Percentiles rank a stretch among this genome's conserved stretches.
Evolutionary conservation across 148 eudicot genomes (phyloP).

Genomic region (Linanthus parryae): DNA sequence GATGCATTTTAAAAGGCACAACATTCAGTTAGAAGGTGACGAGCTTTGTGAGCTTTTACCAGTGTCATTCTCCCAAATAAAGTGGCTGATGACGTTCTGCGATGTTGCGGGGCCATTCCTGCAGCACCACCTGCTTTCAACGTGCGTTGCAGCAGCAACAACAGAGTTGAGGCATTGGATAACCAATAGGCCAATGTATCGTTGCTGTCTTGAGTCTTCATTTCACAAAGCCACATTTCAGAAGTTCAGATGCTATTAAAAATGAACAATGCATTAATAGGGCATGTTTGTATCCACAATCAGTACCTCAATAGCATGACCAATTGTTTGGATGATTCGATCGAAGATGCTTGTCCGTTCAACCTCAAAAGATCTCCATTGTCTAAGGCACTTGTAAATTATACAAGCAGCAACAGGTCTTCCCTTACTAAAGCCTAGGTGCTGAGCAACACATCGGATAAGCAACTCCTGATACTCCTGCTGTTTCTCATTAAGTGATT

Average conservation of each 20-base stretch:
- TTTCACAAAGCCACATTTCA: not conserved
- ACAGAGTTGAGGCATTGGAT: constrained; percentile 78
- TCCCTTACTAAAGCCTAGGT: constrained; percentile 88
- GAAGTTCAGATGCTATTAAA: not conserved
- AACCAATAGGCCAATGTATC: constrained; percentile 87
- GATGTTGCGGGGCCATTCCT: constrained; percentile 79
- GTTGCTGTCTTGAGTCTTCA: constrained; percentile 81
- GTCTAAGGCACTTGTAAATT: constrained; percentile 92
- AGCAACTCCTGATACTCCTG: constrained; percentile 97
- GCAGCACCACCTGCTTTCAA: constrained; percentile 95
- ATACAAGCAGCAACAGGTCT: constrained; percentile 90
- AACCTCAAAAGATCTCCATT: constrained; percentile 98
- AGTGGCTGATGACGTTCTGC: constrained; percentile 83
- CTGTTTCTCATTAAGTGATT: constrained; percentile 90
- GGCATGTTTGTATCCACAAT: not conserved
- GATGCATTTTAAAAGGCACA: not conserved
- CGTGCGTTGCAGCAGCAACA: constrained; percentile 95
- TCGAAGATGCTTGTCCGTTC: constrained; percentile 90
- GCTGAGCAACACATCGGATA: constrained; percentile 81
- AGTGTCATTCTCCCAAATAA: constrained; percentile 97
- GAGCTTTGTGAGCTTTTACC: constrained; percentile 29
- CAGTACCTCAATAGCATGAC: constrained; percentile 79
- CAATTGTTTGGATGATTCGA: constrained; percentile 81
- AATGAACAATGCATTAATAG: not conserved
- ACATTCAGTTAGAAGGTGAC: not conserved